Conservation (phyloP, 495 filamentous ascomycete species). For the Trichoderma erinaceum region DNA sequence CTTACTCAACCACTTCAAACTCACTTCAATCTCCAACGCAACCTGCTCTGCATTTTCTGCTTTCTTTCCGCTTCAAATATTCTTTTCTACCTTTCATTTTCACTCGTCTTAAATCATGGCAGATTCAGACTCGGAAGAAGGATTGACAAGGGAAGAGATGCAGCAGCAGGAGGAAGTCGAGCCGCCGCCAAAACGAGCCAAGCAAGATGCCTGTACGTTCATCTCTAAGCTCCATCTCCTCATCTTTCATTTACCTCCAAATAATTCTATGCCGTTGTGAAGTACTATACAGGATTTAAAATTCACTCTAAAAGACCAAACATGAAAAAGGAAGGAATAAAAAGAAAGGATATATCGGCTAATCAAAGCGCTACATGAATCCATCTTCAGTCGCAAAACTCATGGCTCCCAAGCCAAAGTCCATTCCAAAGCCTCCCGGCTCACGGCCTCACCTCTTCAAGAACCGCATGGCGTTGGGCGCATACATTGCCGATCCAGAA, state of each 20-base stretch:
- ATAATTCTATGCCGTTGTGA: neutral
- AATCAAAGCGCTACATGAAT: neutral
- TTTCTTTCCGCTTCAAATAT: neutral
- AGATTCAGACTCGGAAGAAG: neutral
- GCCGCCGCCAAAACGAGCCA: neutral
- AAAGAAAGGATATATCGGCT: too few species aligned
- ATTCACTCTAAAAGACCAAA: neutral
- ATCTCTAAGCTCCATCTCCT: neutral
- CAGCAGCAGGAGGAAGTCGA: neutral
- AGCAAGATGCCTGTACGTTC: slow-evolving; percentile 5
- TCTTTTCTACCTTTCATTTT: neutral
- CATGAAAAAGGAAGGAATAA: too few species aligned
- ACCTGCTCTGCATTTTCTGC: neutral
- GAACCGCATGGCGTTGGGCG: slow-evolving; percentile 58
- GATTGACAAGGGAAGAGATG: neutral
- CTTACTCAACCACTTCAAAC: neutral
- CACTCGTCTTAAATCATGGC: neutral
- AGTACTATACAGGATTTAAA: neutral
- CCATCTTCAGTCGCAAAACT: slow-evolving; percentile 11
- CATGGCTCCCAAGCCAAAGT: slow-evolving; percentile 13
- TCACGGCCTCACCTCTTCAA: slow-evolving; percentile 25
- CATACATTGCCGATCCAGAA: slow-evolving; percentile 64
- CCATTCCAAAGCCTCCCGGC: neutral
- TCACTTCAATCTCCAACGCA: too few species aligned
- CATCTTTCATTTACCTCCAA: neutral